Evolutionary conservation across 805 yeast species (phyloP), one percentile per base, ranked within the genome.

Genomic region (Starmerella scarabaei): DNA sequence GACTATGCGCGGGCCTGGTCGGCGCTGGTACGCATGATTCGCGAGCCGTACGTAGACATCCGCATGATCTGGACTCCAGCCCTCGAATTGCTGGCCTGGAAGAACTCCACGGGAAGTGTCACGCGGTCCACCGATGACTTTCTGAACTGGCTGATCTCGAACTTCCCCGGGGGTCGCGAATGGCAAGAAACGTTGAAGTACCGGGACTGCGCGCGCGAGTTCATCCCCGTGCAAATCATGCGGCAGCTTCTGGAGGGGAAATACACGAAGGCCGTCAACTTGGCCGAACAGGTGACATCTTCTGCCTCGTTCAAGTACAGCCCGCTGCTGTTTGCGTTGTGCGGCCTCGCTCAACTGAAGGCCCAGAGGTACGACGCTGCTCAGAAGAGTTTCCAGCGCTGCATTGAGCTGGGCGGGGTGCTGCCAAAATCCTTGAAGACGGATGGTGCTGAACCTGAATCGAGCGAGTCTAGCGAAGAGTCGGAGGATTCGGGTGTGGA

Each of bases 321-420:
- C 18, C 37, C 52, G 5, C 7, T 32, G 8, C 37, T 44, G 24
- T 48, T 47, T 47, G 52, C 49, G 15, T 35, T 48, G 4, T 36
- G 39, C 7, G 52, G 51, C 2, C 30, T 48, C 3, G 38, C 43
- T 3, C 14, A 23, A 5, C 21, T 38, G 12, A 20, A 31, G 20
- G 24, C 31, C 9, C 16, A 11, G n/a, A 5, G 18, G n/a, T 11
- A n/a, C 14, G 8, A 16, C 19, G 40, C 19, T 2, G 29, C 37
- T 4, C 36, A 33, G 12, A 16, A 17, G 26, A 35, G 32, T 30
- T 48, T 48, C 35, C 9, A 20, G 12, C 28, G 30, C 16, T 48
- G 52, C 29, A 21, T 38, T 8, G 44, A 48, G 14, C 40, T 48
- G 2, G 52, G 52, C 5, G 52, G 52, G 3, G 38, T 30, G 1